phyloP scores from a whole-genome alignment of 1,284 basidiomycete genomes.

The Apiotrichum veenhuisii region DNA sequence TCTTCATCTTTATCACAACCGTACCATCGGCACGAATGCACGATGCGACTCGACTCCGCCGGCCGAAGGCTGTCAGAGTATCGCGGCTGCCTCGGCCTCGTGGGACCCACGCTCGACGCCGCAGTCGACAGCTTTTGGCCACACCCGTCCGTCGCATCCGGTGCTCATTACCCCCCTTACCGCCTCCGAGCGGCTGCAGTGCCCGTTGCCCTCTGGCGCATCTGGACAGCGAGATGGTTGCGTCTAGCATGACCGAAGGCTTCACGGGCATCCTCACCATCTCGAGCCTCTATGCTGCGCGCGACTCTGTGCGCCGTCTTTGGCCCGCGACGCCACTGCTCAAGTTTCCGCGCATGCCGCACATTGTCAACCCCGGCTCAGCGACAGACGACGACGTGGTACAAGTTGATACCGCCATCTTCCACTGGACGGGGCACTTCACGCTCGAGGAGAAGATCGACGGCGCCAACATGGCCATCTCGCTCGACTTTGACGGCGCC shows the following conservation, averaged over 20 bases:
- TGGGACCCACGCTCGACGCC: slow-evolving; percentile 5
- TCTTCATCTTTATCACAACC: background rate
- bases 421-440: slow-evolving; percentile 32
- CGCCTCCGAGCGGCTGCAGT: background rate
- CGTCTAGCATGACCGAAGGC: slow-evolving; percentile 55
- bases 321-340: slow-evolving; percentile 51
- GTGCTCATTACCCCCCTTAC: background rate
- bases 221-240: slow-evolving; percentile 54
- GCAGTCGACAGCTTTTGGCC: background rate
- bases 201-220: slow-evolving; percentile 46
- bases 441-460: slow-evolving; percentile 64
- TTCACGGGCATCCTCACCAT: slow-evolving; percentile 52
- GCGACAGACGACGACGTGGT: slow-evolving; percentile 57
- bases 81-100: slow-evolving; percentile 12
- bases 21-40: background rate
- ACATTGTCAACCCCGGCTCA: slow-evolving; percentile 59
- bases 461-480: slow-evolving; percentile 65
- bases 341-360: slow-evolving; percentile 62
- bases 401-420: slow-evolving; percentile 7
- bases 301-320: slow-evolving; percentile 54
- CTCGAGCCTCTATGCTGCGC: slow-evolving; percentile 43
- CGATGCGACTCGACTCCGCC: slow-evolving; percentile 4
- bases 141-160: background rate
- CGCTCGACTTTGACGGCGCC: slow-evolving; percentile 54
- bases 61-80: slow-evolving; percentile 3